Percentiles rank a stretch among this genome's conserved stretches.
These are phyloP conservation scores for Teratosphaeriaceae sp. DNA, from an alignment of 2,329 filamentous ascomycete species.

Conservation along the genomic window DNA sequence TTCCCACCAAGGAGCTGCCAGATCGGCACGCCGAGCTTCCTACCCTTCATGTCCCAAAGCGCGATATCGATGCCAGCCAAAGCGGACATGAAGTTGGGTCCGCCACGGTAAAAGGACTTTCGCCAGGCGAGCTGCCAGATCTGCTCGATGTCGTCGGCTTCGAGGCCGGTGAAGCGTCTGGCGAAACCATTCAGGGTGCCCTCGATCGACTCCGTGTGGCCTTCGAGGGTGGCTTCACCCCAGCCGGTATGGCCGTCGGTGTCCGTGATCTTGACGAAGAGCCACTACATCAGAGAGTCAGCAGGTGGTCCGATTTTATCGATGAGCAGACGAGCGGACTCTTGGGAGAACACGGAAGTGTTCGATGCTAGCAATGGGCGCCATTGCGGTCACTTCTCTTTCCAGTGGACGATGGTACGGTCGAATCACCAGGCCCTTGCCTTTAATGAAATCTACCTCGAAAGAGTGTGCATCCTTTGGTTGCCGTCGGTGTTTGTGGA, in stretches of 20 bases:
- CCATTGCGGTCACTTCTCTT: conserved; percentile 38
- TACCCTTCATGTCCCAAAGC: conserved; percentile 65
- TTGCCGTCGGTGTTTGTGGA: no score
- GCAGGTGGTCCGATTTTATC: no score
- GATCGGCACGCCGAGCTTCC: conserved; percentile 7
- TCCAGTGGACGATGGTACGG: not conserved
- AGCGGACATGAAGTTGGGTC: conserved; percentile 74
- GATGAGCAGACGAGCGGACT: no score
- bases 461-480: no score
- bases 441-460: no score
- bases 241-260: conserved; percentile 59
- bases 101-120: conserved; percentile 65
- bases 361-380: conserved; percentile 59
- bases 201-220: conserved; percentile 67
- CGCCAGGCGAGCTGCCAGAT: conserved; percentile 73
- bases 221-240: conserved; percentile 70
- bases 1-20: conserved; percentile 60
- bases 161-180: conserved; percentile 55
- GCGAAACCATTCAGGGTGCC: conserved; percentile 64
- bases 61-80: conserved; percentile 73
- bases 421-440: no score
- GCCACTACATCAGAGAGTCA: no score
- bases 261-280: conserved; percentile 71
- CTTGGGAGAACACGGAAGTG: conserved; percentile 69
- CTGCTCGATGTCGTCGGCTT: conserved; percentile 72